A percentile compares a stretch with the other conserved stretches of the same genome.
phyloP scores from a whole-genome alignment of 257 asterid species.

The Catharanthus roseus region DNA sequence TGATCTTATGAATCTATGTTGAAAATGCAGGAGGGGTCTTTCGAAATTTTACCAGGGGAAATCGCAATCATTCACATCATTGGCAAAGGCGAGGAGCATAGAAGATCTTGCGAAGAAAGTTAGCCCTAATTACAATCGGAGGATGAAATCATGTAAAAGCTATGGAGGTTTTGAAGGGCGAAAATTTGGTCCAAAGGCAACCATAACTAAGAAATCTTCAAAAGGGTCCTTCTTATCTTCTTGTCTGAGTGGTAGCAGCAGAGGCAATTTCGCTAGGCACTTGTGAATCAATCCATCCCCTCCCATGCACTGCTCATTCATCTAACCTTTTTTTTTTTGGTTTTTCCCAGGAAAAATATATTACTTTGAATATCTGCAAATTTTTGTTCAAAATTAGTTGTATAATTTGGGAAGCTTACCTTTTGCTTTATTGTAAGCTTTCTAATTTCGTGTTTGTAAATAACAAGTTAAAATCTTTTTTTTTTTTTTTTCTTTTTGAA shows the following conservation, averaged over 20 bases:
- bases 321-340: too few species aligned
- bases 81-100: constrained; percentile 39
- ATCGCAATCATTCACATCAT: constrained; percentile 42
- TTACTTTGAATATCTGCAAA: constrained; percentile 5
- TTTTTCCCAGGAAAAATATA: background rate
- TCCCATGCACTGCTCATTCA: background rate
- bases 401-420: background rate
- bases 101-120: constrained; percentile 61
- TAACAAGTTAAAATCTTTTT: background rate
- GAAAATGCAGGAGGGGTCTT: constrained; percentile 49
- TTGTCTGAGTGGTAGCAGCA: background rate
- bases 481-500: too few species aligned
- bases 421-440: background rate
- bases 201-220: constrained; percentile 44
- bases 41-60: constrained; percentile 56
- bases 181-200: constrained; percentile 48
- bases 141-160: constrained; percentile 54
- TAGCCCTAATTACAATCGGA: constrained; percentile 22
- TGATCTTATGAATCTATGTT: background rate
- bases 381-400: background rate
- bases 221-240: constrained; percentile 22
- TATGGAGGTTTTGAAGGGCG: constrained; percentile 32
- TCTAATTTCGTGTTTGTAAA: background rate
- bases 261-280: constrained; percentile 11
- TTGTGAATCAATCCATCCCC: background rate